Base-by-base conservation (phyloP, 371 early-diverging fungal species). In the Apophysomyces elegans region DNA sequence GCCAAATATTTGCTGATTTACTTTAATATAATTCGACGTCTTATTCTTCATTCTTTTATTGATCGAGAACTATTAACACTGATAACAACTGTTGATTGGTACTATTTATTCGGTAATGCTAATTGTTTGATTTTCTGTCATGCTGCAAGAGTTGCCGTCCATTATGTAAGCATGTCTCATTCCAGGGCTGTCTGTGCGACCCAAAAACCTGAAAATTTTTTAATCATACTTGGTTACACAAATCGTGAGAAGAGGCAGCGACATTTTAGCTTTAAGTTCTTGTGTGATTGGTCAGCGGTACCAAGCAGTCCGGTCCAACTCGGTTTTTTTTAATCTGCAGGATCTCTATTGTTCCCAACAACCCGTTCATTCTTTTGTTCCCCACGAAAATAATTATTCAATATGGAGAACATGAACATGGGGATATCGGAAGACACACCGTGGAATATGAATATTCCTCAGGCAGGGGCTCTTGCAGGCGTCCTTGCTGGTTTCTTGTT, bases 381-480 rank as follows among this genome's bases (percentile, higher is more conserved):
- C 57, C 39, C 36, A 13, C 18, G 14, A 37, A 56, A n/a, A 35
- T 54, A 18, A 41, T 57, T 13, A 37, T 44, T 57, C n/a, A 60
- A 8, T 43, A 68, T 60, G 68, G 68, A 64, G 44, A 32, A 32
- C 14, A 65, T 64, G 64, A 35, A 43, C 44, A 58, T 61, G 61
- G 54, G 54, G 54, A 14, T 7, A 14, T 45, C 61, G 26, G 59
- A 47, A 38, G 66, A 12, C 13, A 65, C 66, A 2, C 72, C 72
- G 9, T 58, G 46, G 57, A 67, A 71, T 43, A 39, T 35, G 6
- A 71, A 71, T 44, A 62, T 60, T n/a, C 46, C 62, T 8, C 63
- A 67, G 21, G 47, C 72, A 35, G 60, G 60, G 7, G 59, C 62
- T 16, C 37, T 71, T 32, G 65, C 65, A 7, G 72, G 72, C 5